These are phyloP conservation scores for Phellinidium pouzarii DNA, from an alignment of 1,284 basidiomycete species.

Conservation along the genomic window DNA sequence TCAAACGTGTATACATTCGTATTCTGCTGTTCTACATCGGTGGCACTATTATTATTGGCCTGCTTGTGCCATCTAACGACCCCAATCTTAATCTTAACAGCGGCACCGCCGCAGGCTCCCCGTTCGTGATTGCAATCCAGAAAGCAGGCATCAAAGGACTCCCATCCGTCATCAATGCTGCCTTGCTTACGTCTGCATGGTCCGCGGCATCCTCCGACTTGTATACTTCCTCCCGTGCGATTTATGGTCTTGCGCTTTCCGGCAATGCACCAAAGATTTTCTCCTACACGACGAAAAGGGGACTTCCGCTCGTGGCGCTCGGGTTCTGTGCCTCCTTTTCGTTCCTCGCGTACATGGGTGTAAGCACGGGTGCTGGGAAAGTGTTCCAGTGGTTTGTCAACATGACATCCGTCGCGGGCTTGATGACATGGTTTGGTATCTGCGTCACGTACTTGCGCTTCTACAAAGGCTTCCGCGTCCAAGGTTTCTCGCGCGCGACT, in stretches of 20 bases:
- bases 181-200: conserved; percentile 79
- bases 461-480: conserved; percentile 36
- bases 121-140: conserved; percentile 78
- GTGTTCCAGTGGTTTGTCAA: conserved; percentile 78
- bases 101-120: conserved; percentile 67
- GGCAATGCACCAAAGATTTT: conserved; percentile 79
- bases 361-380: conserved; percentile 50
- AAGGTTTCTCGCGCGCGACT: conserved; percentile 33
- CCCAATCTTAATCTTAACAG: conserved; percentile 44
- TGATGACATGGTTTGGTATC: conserved; percentile 75
- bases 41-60: conserved; percentile 61
- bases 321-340: conserved; percentile 64
- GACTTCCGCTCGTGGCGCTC: conserved; percentile 73
- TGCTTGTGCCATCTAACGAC: conserved; percentile 69
- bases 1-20: conserved; percentile 64
- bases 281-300: conserved; percentile 55
- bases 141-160: conserved; percentile 69
- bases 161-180: conserved; percentile 82
- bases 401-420: conserved; percentile 59
- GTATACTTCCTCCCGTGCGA: conserved; percentile 74
- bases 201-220: conserved; percentile 81
- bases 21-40: conserved; percentile 74
- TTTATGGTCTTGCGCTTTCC: conserved; percentile 72
- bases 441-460: conserved; percentile 42
- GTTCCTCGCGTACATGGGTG: conserved; percentile 67